Base-by-base conservation (phyloP, 768 basidiomycete genomes). In the Leccinum subtestaceum region DNA sequence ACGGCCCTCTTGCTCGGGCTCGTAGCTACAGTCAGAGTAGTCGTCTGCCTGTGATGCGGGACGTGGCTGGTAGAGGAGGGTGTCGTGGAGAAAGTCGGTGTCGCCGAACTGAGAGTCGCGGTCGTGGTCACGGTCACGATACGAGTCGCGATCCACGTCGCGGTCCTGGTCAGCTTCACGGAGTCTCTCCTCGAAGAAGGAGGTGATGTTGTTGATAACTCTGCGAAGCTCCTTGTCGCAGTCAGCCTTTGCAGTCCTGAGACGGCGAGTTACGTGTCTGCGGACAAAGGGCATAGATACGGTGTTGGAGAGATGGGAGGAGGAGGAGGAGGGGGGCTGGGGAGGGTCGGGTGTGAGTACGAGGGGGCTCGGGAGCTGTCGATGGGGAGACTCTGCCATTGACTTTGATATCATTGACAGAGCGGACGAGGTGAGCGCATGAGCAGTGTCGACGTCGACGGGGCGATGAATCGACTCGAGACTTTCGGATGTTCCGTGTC, bases 141-240 rank as follows among this genome's bases (percentile, higher is more conserved):
- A 78, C 47, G 69, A 72, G 66, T 89, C 88, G 57, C 83, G 84
- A 70, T 89, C 89, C 19, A 75, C 70, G 69, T 89, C 88, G 61
- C 76, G 75, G 65, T 80, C 76, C 65, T 84, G 80, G 72, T 93
- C 88, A 55, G 81, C 85, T 63, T 92, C 90, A 48, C 89, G 81
- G 38, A 96, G 82, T 66, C 88, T 84, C 70, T 94, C 90, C 77
- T 99, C 96, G 65, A 97, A 96, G 76, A 94, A 98, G 40, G 86
- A 75, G 62, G 96, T 96, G 79, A 99, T 95, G 60, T 87, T 92
- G 75, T 92, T 88, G 60, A 95, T 93, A 70, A 98, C 91, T 70
- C 93, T 89, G 69, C 89, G 87, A 9, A 99, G 85, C 75, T 97
- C 94, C 79, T 91, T 91, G 84, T 99, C 94, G 80, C 96, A 99